Evolutionary conservation across 1,139 yeast genomes (phyloP).

Genomic region (Hansenula anomala): DNA sequence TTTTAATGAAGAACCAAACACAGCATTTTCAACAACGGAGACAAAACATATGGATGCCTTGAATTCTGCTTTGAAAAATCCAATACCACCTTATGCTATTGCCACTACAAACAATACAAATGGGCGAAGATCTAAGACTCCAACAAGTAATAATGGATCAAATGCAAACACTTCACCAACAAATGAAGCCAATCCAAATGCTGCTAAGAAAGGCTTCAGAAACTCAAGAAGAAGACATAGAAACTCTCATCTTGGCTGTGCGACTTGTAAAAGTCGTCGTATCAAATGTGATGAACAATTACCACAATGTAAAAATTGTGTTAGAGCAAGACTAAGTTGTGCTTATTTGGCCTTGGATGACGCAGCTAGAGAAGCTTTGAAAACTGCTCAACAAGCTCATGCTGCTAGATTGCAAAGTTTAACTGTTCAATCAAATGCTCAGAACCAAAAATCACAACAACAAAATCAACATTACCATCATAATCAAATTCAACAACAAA

Average conservation of each 20-base stretch:
- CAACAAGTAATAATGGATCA: neutral
- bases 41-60: neutral
- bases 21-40: neutral
- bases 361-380: slow-evolving; percentile 44
- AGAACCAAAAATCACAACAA: slow-evolving; percentile 10
- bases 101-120: slow-evolving; percentile 21
- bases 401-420: slow-evolving; percentile 18
- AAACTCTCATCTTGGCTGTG: slow-evolving; percentile 56
- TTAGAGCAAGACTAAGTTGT: slow-evolving; percentile 53
- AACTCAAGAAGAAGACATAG: slow-evolving; percentile 57
- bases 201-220: slow-evolving; percentile 29
- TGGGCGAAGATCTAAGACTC: slow-evolving; percentile 7
- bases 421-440: slow-evolving; percentile 11
- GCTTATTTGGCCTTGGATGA: slow-evolving; percentile 49
- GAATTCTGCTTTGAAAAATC: slow-evolving; percentile 28
- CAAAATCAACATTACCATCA: neutral
- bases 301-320: slow-evolving; percentile 57
- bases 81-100: slow-evolving; percentile 29
- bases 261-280: slow-evolving; percentile 61
- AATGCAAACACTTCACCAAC: slow-evolving; percentile 2
- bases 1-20: neutral
- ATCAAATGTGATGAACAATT: slow-evolving; percentile 65
- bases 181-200: slow-evolving; percentile 4
- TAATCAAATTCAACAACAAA: neutral
- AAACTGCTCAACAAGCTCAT: slow-evolving; percentile 40